Evolutionary conservation across 2,329 filamentous ascomycete species (phyloP).

Genomic region (Calonectria montana): DNA sequence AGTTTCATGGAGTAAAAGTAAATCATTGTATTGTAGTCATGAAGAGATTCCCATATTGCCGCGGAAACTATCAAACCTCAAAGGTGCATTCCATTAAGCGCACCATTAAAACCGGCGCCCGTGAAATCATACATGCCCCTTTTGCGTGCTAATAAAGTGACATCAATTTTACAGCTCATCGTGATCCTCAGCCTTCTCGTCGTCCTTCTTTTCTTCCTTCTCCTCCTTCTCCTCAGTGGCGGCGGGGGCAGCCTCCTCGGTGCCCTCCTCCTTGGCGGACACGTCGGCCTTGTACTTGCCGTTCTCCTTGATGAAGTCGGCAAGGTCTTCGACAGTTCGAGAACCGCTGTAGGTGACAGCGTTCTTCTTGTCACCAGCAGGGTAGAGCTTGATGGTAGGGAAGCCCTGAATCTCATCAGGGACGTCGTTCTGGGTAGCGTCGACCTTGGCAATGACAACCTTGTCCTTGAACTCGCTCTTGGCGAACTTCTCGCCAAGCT

Average conservation of each 20-base stretch:
- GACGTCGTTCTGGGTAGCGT: conserved; percentile 95
- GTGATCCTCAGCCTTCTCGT: conserved; percentile 65
- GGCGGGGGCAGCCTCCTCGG: conserved; percentile 66
- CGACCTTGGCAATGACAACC: conserved; percentile 96
- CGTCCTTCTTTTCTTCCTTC: conserved; percentile 52
- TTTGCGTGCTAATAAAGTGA: conserved; percentile 42
- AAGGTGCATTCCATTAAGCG: conserved; percentile 36
- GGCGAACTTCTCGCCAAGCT: conserved; percentile 83
- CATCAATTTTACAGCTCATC: conserved; percentile 78
- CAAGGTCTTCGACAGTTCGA: conserved; percentile 91
- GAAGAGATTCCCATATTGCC: conserved; percentile 39
- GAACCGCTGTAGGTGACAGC: conserved; percentile 89
- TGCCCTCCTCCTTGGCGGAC: conserved; percentile 63
- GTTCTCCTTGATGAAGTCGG: conserved; percentile 93
- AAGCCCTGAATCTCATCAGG: conserved; percentile 97
- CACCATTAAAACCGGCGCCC: conserved; percentile 48
- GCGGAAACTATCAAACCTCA: conserved; percentile 43
- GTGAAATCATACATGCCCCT: conserved; percentile 47
- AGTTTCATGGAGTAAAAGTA: background rate
- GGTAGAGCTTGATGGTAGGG: conserved; percentile 99
- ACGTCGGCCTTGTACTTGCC: conserved; percentile 87
- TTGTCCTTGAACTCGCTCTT: conserved; percentile 82
- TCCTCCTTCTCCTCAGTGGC: conserved; percentile 64
- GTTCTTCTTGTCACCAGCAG: conserved; percentile 86
- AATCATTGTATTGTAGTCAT: conserved; percentile 33